Conservation (phyloP, 2,329 filamentous ascomycete species). For the Helminthosporium solani region DNA sequence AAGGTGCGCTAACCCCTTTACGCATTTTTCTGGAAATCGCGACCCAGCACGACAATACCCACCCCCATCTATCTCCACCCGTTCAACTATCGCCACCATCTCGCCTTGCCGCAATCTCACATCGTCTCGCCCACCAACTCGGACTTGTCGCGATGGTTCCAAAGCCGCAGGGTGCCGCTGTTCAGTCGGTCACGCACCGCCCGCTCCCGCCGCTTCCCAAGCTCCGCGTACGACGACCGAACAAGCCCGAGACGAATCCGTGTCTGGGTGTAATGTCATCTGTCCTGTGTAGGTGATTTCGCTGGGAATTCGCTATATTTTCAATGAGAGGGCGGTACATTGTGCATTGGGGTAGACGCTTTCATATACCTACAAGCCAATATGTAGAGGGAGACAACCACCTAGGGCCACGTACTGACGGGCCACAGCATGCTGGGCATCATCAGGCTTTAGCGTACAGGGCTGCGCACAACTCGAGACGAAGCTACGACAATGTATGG, state of each 20-base stretch:
- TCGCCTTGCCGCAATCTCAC: conserved; percentile 1
- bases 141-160: conserved; percentile 34
- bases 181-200: conserved; percentile 44
- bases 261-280: conserved; percentile 67
- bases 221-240: conserved; percentile 65
- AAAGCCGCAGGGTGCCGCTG: conserved; percentile 35
- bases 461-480: conserved; percentile 62
- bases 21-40: conserved; percentile 9
- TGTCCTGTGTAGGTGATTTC: conserved; percentile 57
- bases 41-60: not conserved
- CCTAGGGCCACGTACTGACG: conserved; percentile 23
- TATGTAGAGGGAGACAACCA: conserved; percentile 1
- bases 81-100: not conserved
- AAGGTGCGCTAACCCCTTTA: conserved; percentile 7
- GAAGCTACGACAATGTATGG: conserved; percentile 71
- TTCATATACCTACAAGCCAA: not conserved
- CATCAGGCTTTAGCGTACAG: conserved; percentile 66
- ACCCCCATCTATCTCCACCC: not conserved
- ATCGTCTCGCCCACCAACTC: not conserved
- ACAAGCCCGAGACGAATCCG: conserved; percentile 62
- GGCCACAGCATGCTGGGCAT: conserved; percentile 75
- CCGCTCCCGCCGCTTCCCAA: conserved; percentile 61
- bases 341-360: not conserved
- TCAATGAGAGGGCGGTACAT: not conserved
- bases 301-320: not conserved